phyloP scores from a whole-genome alignment of 331 rosid species.

The Quercus tomentella region DNA sequence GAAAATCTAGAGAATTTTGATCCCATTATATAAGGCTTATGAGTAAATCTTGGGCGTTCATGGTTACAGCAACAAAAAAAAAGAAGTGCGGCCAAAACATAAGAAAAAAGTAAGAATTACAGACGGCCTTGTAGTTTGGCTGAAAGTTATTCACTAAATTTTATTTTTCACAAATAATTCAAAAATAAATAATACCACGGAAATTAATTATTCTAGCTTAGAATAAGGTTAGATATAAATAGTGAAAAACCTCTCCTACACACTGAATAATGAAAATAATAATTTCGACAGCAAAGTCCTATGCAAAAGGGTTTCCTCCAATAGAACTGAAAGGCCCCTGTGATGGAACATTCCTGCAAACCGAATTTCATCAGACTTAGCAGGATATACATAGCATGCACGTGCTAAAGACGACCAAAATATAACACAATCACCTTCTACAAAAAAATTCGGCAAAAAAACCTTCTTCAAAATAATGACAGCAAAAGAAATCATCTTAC shows the following conservation, averaged over 20 bases:
- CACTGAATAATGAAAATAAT: not conserved
- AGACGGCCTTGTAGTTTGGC: not conserved
- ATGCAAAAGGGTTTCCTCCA: constrained; percentile 47
- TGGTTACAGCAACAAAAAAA: no score
- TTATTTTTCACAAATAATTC: not conserved
- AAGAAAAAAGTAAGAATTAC: not conserved
- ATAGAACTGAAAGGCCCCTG: constrained; percentile 27
- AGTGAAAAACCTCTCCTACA: not conserved
- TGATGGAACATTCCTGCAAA: constrained; percentile 28
- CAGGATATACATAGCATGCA: not conserved
- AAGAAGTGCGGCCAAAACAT: not conserved
- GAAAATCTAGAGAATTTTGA: no score
- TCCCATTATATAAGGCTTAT: no score
- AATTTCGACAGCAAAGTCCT: not conserved
- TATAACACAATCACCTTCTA: not conserved
- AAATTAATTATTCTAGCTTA: not conserved
- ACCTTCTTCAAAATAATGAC: not conserved
- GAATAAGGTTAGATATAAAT: not conserved
- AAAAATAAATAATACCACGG: not conserved
- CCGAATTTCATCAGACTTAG: not conserved
- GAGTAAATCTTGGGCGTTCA: no score
- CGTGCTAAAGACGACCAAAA: not conserved
- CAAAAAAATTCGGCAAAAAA: no score
- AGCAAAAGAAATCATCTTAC: constrained; percentile 42
- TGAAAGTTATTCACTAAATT: not conserved